Base-by-base conservation (phyloP, 208 protist genomes). In the Strigomonas galati region DNA sequence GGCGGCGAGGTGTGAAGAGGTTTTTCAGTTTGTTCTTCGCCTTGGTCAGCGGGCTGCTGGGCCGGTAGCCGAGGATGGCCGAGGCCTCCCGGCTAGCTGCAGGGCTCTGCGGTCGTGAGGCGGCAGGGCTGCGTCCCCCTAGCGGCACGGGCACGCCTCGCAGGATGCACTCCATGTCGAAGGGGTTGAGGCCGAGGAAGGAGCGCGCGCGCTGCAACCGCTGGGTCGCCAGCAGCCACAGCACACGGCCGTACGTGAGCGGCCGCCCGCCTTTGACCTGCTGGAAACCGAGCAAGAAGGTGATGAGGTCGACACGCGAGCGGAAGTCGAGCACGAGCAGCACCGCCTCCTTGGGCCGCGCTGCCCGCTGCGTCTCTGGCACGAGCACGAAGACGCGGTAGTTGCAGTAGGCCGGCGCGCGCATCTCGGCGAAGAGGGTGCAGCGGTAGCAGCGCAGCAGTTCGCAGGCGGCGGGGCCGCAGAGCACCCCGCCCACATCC, bases 161-260 rank as follows among this genome's bases (percentile, higher is more conserved):
- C 40, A 30, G 44, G 21, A 54, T 23, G 28, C 28, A 7, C 19
- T 46, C 61, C 46, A 65, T 63, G 30, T 75, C 71, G 40, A 85
- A 79, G 2, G 79, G 74, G 53, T 81, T 85, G 35, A 74, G 28
- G 0, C 79, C 74, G 5, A 59, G 44, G 28, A 79, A 53, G 2
- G 74, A 69, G 12, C 72, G 77, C 1, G 76, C 72, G 7, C 67
- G 57, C 27, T 74, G 76, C 35, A 76, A 69, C 2, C 79, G 78
- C 48, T 82, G 77, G 32, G 67, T 76, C n/a, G 84, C 81, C 17
- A 93, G 69, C 62, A 91, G 69, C 87, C 87, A 93, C 62, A 93
- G 72, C n/a, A 66, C 75, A 1, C 87, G 81, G 19, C 87, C 87
- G 72, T 85, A 89, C 10, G 81, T 80, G 23, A 92, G 56, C 57